These are phyloP conservation scores for Mortierella sp. DNA, from an alignment of 371 early-diverging fungal genomes.

Conservation along the genomic window DNA sequence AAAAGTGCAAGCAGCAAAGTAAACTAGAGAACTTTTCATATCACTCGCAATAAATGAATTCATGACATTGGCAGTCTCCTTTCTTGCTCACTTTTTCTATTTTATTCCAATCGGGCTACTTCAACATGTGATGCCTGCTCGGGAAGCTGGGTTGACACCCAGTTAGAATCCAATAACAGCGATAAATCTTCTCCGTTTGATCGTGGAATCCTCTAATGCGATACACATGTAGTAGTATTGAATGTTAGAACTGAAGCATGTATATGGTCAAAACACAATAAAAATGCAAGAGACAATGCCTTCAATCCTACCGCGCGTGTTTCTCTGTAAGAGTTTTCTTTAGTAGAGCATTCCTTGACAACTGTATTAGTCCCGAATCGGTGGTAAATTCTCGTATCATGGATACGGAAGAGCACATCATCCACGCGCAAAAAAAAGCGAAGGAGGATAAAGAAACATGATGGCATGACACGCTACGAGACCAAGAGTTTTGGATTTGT, in stretches of 20 bases:
- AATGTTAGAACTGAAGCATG: no score
- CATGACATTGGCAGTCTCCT: no score
- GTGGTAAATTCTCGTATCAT: slow-evolving; percentile 92
- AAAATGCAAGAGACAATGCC: neutral
- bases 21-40: neutral
- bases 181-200: slow-evolving; percentile 70
- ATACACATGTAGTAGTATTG: neutral
- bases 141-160: slow-evolving; percentile 74
- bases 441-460: slow-evolving; percentile 88
- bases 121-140: slow-evolving; percentile 27
- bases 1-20: slow-evolving; percentile 53
- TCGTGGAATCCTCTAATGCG: slow-evolving; percentile 58
- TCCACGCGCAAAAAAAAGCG: slow-evolving; percentile 95
- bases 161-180: slow-evolving; percentile 79
- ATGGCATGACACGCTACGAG: slow-evolving; percentile 89
- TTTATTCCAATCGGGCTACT: slow-evolving; percentile 20
- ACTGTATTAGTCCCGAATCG: slow-evolving; percentile 77
- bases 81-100: neutral
- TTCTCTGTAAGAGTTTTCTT: slow-evolving; percentile 72
- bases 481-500: neutral
- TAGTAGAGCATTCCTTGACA: slow-evolving; percentile 79
- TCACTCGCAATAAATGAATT: no score
- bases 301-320: slow-evolving; percentile 62
- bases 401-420: slow-evolving; percentile 88
- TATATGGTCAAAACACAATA: neutral